Conservation (phyloP, 1,139 yeast genomes). For the Arxiozyma heterogenica region DNA sequence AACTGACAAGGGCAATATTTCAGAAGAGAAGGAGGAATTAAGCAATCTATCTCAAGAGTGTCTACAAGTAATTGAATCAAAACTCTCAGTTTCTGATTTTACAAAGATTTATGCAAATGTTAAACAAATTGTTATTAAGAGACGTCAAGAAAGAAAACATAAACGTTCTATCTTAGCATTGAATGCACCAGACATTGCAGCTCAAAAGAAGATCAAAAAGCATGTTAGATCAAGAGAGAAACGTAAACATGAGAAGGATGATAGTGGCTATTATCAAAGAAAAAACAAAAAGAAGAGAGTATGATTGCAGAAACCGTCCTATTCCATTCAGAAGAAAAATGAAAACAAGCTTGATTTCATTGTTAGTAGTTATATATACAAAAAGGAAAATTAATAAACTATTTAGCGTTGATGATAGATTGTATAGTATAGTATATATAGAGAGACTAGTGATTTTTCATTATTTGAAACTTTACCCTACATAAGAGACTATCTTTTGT, state of each 20-base stretch:
- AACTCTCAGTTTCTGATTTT: slow-evolving; percentile 66
- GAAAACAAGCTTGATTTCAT: too few species aligned
- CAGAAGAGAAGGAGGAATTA: slow-evolving; percentile 42
- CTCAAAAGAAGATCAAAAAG: slow-evolving; percentile 65
- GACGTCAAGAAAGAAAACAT: slow-evolving; percentile 69
- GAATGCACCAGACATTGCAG: slow-evolving; percentile 71
- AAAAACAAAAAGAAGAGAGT: slow-evolving; percentile 43
- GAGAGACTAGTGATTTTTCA: neutral
- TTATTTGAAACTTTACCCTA: too few species aligned
- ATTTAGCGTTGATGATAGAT: neutral
- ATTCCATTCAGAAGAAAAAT: neutral
- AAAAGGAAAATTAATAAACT: too few species aligned
- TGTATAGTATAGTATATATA: too few species aligned
- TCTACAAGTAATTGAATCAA: slow-evolving; percentile 54
- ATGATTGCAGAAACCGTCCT: neutral
- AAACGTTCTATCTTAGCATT: slow-evolving; percentile 72
- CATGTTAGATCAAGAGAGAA: slow-evolving; percentile 70
- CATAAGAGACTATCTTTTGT: neutral
- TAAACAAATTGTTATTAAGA: slow-evolving; percentile 45
- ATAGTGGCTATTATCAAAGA: slow-evolving; percentile 62
- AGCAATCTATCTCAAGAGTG: slow-evolving; percentile 59
- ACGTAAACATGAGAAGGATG: slow-evolving; percentile 66
- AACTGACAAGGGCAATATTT: slow-evolving; percentile 32
- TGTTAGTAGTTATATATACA: neutral
- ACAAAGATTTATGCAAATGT: slow-evolving; percentile 57